phyloP scores from a whole-genome alignment of 129 eudicot genomes.

The Flaveria sonorensis region DNA sequence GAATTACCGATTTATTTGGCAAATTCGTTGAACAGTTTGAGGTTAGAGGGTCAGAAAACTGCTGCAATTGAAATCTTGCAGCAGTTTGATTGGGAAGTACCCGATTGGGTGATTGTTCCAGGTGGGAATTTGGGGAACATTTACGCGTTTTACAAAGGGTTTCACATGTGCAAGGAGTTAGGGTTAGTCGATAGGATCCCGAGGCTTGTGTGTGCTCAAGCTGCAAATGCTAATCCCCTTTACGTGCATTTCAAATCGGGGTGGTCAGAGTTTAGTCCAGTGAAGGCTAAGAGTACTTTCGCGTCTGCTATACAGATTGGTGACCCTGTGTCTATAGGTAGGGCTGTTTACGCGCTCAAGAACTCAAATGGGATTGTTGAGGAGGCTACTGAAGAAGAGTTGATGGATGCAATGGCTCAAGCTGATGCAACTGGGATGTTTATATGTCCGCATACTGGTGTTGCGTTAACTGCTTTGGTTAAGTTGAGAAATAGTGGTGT shows the following conservation, averaged over 20 bases:
- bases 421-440: slow-evolving; percentile 90
- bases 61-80: slow-evolving; percentile 82
- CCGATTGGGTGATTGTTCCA: slow-evolving; percentile 86
- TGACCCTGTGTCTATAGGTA: slow-evolving; percentile 72
- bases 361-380: slow-evolving; percentile 72
- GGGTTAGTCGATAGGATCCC: slow-evolving; percentile 69
- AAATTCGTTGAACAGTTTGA: slow-evolving; percentile 73
- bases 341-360: slow-evolving; percentile 70
- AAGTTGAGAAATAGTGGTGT: slow-evolving; percentile 63
- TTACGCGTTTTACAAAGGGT: slow-evolving; percentile 82
- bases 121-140: slow-evolving; percentile 83
- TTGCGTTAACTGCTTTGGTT: slow-evolving; percentile 64
- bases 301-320: slow-evolving; percentile 88
- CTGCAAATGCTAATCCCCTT: slow-evolving; percentile 69
- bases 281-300: slow-evolving; percentile 57
- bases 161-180: slow-evolving; percentile 70
- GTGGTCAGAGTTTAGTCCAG: slow-evolving; percentile 58
- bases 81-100: slow-evolving; percentile 86
- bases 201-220: slow-evolving; percentile 77
- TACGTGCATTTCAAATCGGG: slow-evolving; percentile 57
- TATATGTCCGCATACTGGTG: slow-evolving; percentile 81
- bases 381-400: slow-evolving; percentile 81
- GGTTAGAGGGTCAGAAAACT: slow-evolving; percentile 79
- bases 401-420: slow-evolving; percentile 81
- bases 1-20: slow-evolving; percentile 74